Evolutionary conservation across 2,329 filamentous ascomycete genomes (phyloP), one percentile per base, ranked within the genome.

Genomic region (Penicillium sp.): DNA sequence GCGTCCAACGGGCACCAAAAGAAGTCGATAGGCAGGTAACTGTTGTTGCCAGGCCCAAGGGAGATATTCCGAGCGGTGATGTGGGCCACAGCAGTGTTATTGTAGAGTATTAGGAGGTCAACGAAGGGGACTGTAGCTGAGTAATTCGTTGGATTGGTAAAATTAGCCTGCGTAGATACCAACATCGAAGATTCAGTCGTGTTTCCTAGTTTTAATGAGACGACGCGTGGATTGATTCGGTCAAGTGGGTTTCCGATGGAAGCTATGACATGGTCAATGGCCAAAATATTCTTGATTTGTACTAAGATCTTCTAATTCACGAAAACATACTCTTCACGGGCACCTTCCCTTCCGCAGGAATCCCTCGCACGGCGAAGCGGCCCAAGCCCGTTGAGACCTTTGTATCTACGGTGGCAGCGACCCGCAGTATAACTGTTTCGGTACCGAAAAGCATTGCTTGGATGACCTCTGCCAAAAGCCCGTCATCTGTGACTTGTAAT

Each of bases 61-160:
- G 80, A 75, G 21, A 92, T 68, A 66, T 92, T 79, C 54, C 81
- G 79, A 2, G 86, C 84, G 0, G 83, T 88, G 13, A 89, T 87
- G 70, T 93, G 88, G 33, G 90, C 94, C 34, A 99, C 78, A 8
- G 89, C 72, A 0, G 87, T 87, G 11, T 82, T 85, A 66, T 95
- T 92, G 66, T 85, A 86, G 31, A 90, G 72, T 41, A 97, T 76
- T 60, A 92, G 85, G 43, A 96, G 82, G 70, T 89, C 92, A 61
- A 91, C 76, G 60, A 86, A 93, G 2, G 93, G 93, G n/a, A 97
- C 80, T 2, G 79, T 80, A 4, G 91, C 92, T 5, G 90, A 87
- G 72, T 97, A 97, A 4, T 87, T 83, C 0, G 92, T 96, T 1
- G 93, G 92, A 68, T 99, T 99, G 4, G 90, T 95, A 59, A 96